These are phyloP conservation scores for Penicillium angulare DNA, from an alignment of 495 filamentous ascomycete species.

Conservation along the genomic window DNA sequence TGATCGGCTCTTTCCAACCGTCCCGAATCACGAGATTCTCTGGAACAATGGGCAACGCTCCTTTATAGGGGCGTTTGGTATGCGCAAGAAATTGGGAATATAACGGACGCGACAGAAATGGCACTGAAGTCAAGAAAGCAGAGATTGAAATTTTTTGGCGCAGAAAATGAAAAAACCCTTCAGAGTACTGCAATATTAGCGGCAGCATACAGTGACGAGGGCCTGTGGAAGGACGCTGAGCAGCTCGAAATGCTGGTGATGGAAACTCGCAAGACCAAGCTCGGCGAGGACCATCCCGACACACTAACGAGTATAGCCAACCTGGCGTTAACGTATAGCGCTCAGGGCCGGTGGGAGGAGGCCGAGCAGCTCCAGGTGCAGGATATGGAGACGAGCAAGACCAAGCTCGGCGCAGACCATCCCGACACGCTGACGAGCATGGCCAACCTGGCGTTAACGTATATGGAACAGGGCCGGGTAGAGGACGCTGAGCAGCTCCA, in stretches of 20 bases:
- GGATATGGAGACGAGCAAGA: too few relatives aligned
- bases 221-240: constrained; percentile 1
- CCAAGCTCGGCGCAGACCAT: too few relatives aligned
- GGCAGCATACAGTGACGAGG: neutral
- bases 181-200: constrained; percentile 2
- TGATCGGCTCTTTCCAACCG: constrained; percentile 2
- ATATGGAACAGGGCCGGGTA: neutral
- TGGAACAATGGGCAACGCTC: neutral
- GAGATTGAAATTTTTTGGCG: constrained; percentile 6
- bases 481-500: neutral
- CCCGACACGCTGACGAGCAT: too few relatives aligned
- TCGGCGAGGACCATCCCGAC: too few relatives aligned
- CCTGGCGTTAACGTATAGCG: too few relatives aligned
- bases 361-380: too few relatives aligned
- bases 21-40: neutral
- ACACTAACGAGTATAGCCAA: neutral
- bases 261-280: neutral
- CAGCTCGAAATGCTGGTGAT: neutral
- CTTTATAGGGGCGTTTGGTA: constrained; percentile 3
- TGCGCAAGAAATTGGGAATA: neutral
- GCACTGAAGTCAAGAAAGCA: constrained; percentile 1
- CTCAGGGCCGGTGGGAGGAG: too few relatives aligned
- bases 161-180: constrained; percentile 13
- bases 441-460: neutral
- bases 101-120: neutral